Conservation (phyloP, 805 yeast species). For the Millerozyma acaciae region DNA sequence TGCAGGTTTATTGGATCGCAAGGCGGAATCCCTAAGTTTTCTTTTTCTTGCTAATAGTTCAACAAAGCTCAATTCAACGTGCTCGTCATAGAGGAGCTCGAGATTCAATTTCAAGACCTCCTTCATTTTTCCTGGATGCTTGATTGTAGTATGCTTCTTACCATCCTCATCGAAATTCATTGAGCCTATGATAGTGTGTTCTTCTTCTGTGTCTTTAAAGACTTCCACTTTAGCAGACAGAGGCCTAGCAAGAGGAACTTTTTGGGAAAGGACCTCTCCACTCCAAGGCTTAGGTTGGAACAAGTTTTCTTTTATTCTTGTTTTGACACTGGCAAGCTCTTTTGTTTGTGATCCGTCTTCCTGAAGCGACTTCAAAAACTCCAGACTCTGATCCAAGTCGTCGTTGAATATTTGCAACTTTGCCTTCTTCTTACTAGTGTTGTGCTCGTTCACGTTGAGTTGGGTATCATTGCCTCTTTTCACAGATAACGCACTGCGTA, state of each 20-base stretch:
- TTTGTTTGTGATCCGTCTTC: conserved; percentile 30
- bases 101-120: conserved; percentile 61
- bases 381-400: conserved; percentile 12
- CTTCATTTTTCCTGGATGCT: conserved; percentile 53
- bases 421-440: conserved; percentile 17
- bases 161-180: conserved; percentile 48
- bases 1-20: background rate
- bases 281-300: conserved; percentile 54
- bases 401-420: conserved; percentile 45
- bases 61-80: conserved; percentile 47
- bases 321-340: conserved; percentile 44
- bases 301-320: conserved; percentile 62
- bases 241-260: conserved; percentile 12
- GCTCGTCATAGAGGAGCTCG: conserved; percentile 47
- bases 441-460: too few species aligned
- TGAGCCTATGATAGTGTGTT: conserved; percentile 28
- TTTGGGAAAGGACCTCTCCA: conserved; percentile 56
- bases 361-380: conserved; percentile 21
- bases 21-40: conserved; percentile 13
- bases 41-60: conserved; percentile 61
- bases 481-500: conserved; percentile 24
- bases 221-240: conserved; percentile 29
- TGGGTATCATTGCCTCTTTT: conserved; percentile 29
- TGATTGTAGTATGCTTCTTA: conserved; percentile 42
- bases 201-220: conserved; percentile 21